phyloP scores from a whole-genome alignment of 345 rosid species.

The Passiflora organensis region DNA sequence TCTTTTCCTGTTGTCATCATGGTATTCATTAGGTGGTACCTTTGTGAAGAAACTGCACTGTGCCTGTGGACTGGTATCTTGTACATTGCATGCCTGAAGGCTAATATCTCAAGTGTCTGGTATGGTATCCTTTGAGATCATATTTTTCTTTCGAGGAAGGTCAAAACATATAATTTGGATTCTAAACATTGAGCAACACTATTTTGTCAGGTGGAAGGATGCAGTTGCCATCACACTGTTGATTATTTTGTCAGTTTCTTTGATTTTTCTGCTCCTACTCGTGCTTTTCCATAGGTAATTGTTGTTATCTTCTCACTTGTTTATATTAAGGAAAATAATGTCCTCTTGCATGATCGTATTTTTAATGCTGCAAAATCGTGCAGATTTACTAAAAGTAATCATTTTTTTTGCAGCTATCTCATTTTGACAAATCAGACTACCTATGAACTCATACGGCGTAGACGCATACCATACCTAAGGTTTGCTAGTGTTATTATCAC shows the following conservation, averaged over 20 bases:
- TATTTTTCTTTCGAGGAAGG: background rate
- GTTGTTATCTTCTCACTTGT: background rate
- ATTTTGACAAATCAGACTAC: constrained; percentile 90
- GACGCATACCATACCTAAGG: constrained; percentile 84
- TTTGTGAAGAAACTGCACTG: constrained; percentile 72
- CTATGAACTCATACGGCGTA: constrained; percentile 88
- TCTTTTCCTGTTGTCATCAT: background rate
- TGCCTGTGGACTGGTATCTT: constrained; percentile 89
- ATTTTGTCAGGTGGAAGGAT: constrained; percentile 82
- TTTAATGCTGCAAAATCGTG: background rate
- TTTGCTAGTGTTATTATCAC: constrained; percentile 19
- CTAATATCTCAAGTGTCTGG: constrained; percentile 64
- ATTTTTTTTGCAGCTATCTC: constrained; percentile 63
- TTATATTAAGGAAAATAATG: background rate
- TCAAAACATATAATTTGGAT: no score
- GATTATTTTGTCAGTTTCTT: constrained; percentile 47
- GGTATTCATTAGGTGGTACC: constrained; percentile 72
- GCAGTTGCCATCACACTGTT: constrained; percentile 59
- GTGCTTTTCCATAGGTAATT: constrained; percentile 83
- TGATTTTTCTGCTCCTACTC: constrained; percentile 79
- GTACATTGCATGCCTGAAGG: constrained; percentile 63
- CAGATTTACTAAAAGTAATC: no score
- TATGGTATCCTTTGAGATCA: constrained; percentile 19
- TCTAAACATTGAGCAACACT: background rate
- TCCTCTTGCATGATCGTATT: background rate